Evolutionary conservation across 352 stramenopile genomes (phyloP), one percentile per base, ranked within the genome.

Genomic region (Phytophthora uliginosa): DNA sequence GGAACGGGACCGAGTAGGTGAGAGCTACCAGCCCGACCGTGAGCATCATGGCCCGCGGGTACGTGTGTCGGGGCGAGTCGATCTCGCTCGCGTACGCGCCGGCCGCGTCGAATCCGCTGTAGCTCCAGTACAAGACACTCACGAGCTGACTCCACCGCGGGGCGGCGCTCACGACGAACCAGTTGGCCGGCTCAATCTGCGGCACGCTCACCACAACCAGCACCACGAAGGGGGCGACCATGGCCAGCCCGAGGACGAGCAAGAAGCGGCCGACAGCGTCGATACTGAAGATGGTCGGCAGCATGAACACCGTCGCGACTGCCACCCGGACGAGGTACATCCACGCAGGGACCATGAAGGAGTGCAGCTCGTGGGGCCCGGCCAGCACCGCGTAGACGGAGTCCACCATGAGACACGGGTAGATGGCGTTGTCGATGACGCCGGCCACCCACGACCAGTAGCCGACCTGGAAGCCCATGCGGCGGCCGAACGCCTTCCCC

Each of bases 71-170:
- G 1, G 95, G 94, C 38, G 95, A 82, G 24, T 97, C 77, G 40
- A 99, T 96, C 75, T 99, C 96, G 22, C 86, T 92, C 9, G 95
- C 95, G 77, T 98, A 99, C 3, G 86, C 90, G 9, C 91, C 94
- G 0, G 93, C 96, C n/a, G 81, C 86, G 69, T 99, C 97, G 69
- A 98, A 99, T 24, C 92, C 96, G 70, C 98, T 99, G 64, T 99
- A 94, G 81, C 97, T 98, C 97, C 97, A 99, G 77, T 99, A 99
- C 22, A 99, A 72, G 31, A 98, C 95, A 73, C 98, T 99, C 9
- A 99, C 56, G 20, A 97, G 95, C 38, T 92, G 86, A 55, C 86
- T 85, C 93, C 93, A 99, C 4, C 42, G 63, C 18, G 74, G 71
- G 69, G 89, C 57, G 15, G 78, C 73, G 38, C 86, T 81, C 38